phyloP scores from a whole-genome alignment of 305 asterid species.

The Salvia sclarea region DNA sequence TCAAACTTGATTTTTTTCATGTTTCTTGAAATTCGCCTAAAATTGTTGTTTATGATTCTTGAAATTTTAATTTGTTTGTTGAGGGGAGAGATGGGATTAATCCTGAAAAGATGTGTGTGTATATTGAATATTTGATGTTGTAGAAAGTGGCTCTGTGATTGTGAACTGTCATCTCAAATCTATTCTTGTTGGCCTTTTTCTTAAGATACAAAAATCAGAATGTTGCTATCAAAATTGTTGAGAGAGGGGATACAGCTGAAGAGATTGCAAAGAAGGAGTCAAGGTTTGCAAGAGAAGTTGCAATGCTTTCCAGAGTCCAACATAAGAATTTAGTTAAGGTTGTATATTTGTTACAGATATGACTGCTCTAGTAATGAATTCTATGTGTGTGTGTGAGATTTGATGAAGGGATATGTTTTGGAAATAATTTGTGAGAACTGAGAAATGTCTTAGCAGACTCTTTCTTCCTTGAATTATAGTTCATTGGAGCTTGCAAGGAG shows the following conservation, averaged over 20 bases:
- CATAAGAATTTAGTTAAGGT: constrained; percentile 98
- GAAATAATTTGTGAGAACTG: neutral
- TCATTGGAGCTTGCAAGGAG: constrained; percentile 68
- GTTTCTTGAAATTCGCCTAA: too few species aligned
- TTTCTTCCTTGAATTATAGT: constrained; percentile 36
- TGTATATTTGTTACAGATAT: constrained; percentile 11
- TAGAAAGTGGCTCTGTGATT: constrained; percentile 1
- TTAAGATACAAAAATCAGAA: constrained; percentile 82
- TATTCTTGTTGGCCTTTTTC: constrained; percentile 13
- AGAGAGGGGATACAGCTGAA: constrained; percentile 81
- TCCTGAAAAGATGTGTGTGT: neutral
- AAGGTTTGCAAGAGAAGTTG: constrained; percentile 89
- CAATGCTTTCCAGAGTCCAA: constrained; percentile 88
- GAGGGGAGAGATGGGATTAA: too few species aligned
- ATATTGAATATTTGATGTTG: constrained; percentile 7
- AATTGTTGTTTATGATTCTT: too few species aligned
- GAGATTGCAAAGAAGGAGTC: constrained; percentile 75
- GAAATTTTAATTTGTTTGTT: neutral
- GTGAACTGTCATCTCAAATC: constrained; percentile 2
- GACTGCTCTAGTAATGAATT: neutral
- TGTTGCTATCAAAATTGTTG: constrained; percentile 87
- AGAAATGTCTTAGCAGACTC: constrained; percentile 18
- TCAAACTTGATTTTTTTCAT: constrained; percentile 30
- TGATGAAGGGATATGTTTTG: neutral
- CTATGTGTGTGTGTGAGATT: neutral